Conservation (phyloP, 2,329 filamentous ascomycete genomes). For the Penicillium sp. region DNA sequence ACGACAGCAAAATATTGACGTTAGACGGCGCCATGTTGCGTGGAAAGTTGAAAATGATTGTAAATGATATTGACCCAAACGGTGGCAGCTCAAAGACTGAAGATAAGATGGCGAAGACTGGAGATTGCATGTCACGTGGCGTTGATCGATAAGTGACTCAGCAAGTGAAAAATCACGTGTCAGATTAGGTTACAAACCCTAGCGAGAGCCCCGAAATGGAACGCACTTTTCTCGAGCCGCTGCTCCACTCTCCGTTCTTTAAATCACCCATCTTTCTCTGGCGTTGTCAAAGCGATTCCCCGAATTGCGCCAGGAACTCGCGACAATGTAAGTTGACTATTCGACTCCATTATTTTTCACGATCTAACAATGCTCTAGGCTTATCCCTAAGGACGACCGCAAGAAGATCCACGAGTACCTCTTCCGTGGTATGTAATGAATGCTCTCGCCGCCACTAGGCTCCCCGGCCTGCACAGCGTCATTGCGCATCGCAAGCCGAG, state of each 20-base stretch:
- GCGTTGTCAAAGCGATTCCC: slow-evolving; percentile 51
- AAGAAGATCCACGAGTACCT: slow-evolving; percentile 99
- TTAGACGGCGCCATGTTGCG: slow-evolving; percentile 52
- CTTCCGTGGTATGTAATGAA: slow-evolving; percentile 67
- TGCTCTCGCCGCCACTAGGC: slow-evolving; percentile 15
- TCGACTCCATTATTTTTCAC: background rate
- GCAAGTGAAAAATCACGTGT: background rate
- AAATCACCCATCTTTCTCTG: slow-evolving; percentile 33
- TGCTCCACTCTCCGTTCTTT: slow-evolving; percentile 36
- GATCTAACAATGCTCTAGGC: slow-evolving; percentile 51
- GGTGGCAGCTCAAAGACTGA: background rate
- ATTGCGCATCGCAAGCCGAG: background rate
- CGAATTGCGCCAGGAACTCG: slow-evolving; percentile 51
- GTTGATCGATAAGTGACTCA: background rate
- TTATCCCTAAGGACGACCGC: slow-evolving; percentile 99
- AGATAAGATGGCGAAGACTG: slow-evolving; percentile 19
- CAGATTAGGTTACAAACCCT: slow-evolving; percentile 30
- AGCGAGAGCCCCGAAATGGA: slow-evolving; percentile 24
- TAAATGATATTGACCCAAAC: background rate
- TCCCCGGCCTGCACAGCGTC: slow-evolving; percentile 12
- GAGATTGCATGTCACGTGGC: slow-evolving; percentile 4
- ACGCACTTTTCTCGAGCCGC: slow-evolving; percentile 35
- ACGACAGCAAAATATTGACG: slow-evolving; percentile 78
- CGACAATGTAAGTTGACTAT: slow-evolving; percentile 44
- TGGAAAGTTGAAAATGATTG: background rate